Base-by-base conservation (phyloP, 371 early-diverging fungal species). In the Rhizopus arrhizus region DNA sequence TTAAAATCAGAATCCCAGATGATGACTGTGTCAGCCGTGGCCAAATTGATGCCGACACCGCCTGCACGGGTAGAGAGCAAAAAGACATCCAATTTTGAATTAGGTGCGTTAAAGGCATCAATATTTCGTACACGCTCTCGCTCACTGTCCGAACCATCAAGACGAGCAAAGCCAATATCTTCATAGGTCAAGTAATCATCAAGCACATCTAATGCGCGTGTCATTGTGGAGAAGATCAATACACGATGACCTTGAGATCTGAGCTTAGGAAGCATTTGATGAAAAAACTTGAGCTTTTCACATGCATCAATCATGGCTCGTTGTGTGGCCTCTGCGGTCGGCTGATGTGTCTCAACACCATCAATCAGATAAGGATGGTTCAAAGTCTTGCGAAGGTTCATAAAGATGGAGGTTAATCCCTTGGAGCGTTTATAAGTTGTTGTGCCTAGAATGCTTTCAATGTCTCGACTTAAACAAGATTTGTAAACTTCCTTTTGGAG, bases 1-100 rank as follows among this genome's bases (percentile, higher is more conserved):
- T 98, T 98, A 80, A 89, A 96, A 67, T 98, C 99, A 16, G 89
- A 84, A 66, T 97, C 98, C 72, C 91, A 96, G 46, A 98, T 89
- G 51, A 99, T 90, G 28, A 97, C 89, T 0, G 95, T 95, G 61
- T 98, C 95, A 0, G 99, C 99, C 0, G 94, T 84, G 0, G 96
- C 91, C 61, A 98, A 71, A 64, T 98, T 98, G 49, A 98, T 91
- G 12, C 99, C 99, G 0, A 93, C 87, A 40, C 98, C 98, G 53
- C 98, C 98, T 11, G 95, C 95, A 15, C 96, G 86, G 0, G 95
- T 95, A 28, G 89, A 87, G 13, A 93, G 63, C 46, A 96, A 63
- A 65, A 95, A 95, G 5, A 92, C 90, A 68, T 92, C 91, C 3
- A 85, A 66, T 35, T 89, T 78, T 3, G 90, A 89, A 34, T 83